Evolutionary conservation across 192 early-diverging fungal species (phyloP), one percentile per base, ranked within the genome.

Genomic region (Lobosporangium transversale): DNA sequence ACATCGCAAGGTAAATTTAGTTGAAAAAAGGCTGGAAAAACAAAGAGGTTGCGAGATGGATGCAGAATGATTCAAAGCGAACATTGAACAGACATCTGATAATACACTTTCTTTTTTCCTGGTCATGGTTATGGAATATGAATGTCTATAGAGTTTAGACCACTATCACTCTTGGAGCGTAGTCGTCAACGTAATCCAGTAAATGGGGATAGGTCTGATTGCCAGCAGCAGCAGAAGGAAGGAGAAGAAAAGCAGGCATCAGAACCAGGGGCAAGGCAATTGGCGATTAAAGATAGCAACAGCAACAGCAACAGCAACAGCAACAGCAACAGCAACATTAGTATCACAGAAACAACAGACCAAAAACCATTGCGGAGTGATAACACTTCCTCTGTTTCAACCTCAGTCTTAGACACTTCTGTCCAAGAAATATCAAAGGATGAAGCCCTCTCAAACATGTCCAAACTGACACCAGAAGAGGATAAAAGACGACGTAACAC

Each of bases 401-500:
- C 37, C 14, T 40, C 37, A 7, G 14, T 14, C 37, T 40, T 47
- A 27, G 11, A 53, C 21, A 64, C 61, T 36, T 54, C 69, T 1
- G 55, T 55, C 7, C 61, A 64, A 23, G 63, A 60, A 14, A 52
- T 73, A 24, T 64, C 62, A 45, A 53, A 56, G 54, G 66, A 66
- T 27, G 80, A 82, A 27, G 65, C 74, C 1, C 63, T 63, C 2
- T 58, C 66, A 15, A 10, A 23, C 7, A 31, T 11, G 1, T 47
- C 60, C 31, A 82, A 79, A 64, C 32, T 61, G 11, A 74, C 79
- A 3, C 86, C 85, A 18, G 87, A 92, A 58, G 92, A 90, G 52
- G 95, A 98, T 80, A 98, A 98, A 84, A 87, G 97, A 50, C 83
- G 89, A 29, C 89, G 96, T 44, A 99, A 99, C 85, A 99, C 95